Evolutionary conservation across 83 land plant species (phyloP), one percentile per base, ranked within the genome.

Genomic region (Thuja plicata): DNA sequence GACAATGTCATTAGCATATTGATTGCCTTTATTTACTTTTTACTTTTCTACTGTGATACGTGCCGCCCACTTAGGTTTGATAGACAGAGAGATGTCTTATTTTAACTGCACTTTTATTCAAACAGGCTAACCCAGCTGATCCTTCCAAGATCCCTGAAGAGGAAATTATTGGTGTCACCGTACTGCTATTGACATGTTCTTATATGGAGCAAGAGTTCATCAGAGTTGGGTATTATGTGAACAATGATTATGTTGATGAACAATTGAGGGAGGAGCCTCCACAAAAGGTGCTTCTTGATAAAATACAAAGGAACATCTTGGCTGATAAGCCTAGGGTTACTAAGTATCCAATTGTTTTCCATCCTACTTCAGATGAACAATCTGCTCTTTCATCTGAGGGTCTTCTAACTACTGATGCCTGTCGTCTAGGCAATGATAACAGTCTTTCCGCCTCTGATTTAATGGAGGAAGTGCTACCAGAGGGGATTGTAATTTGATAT

Each of bases 281-380:
- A 0, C 92, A 87, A 37, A 94, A 89, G 89, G 94, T 96, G 30
- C 81, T 95, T 50, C 89, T 95, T 84, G 96, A 95, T 62, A 92
- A 89, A 87, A 93, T 96, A n/a, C 96, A 94, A 40, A 88, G 96
- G 27, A 95, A 94, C 66, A 95, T 96, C 12, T 89, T 96, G 88
- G 92, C 97, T 66, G 96, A 95, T 76, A 96, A 96, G 76, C 97
- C 97, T 15, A 87, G 97, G 37, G 97, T 95, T 27, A 95, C 97
- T 5, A 96, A 95, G 48, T 96, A 95, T 85, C 96, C 97, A 55
- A 95, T 96, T 78, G 93, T 92, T 92, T 96, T 96, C 87, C 94
- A 96, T 52, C 93, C 97, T 66, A 94, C 93, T 48, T 48, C 80
- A 50, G 88, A 34, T 79, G 95, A 92, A 48, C 85, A 83, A 24